These are phyloP conservation scores for Neurospora sp. DNA, from an alignment of 2,329 filamentous ascomycete genomes.

Conservation along the genomic window DNA sequence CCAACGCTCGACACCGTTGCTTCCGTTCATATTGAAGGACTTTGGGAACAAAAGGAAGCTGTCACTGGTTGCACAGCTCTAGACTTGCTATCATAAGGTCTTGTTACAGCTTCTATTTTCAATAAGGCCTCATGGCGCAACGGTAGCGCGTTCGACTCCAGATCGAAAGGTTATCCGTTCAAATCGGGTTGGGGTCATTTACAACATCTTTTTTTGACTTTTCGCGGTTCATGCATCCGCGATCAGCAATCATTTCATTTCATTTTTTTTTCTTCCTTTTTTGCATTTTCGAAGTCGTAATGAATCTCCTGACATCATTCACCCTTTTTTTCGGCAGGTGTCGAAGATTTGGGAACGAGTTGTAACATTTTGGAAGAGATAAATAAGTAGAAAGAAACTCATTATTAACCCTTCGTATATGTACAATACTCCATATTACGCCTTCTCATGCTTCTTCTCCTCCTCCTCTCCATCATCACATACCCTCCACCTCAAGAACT, in stretches of 20 bases:
- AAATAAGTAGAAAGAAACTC: neutral
- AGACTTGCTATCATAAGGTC: accelerated
- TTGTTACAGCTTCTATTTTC: accelerated
- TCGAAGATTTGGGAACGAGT: neutral
- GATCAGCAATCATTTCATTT: neutral
- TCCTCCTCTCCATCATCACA: neutral
- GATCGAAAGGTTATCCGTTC: too few relatives aligned
- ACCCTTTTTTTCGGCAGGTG: neutral
- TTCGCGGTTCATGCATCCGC: neutral
- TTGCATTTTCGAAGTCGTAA: neutral
- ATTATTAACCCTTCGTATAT: neutral
- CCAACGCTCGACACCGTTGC: too few relatives aligned
- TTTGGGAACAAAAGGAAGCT: neutral
- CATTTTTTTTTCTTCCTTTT: neutral
- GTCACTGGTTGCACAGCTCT: neutral
- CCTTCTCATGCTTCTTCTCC: neutral
- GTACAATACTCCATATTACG: neutral
- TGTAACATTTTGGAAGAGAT: neutral
- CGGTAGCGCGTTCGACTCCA: neutral
- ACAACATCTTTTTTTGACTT: neutral
- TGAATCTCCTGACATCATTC: neutral
- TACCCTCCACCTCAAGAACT: neutral
- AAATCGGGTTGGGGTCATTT: neutral
- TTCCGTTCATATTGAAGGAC: neutral
- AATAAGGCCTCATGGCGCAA: neutral